These are phyloP conservation scores for Pythium brachiatum DNA, from an alignment of 352 stramenopile species.

Conservation along the genomic window DNA sequence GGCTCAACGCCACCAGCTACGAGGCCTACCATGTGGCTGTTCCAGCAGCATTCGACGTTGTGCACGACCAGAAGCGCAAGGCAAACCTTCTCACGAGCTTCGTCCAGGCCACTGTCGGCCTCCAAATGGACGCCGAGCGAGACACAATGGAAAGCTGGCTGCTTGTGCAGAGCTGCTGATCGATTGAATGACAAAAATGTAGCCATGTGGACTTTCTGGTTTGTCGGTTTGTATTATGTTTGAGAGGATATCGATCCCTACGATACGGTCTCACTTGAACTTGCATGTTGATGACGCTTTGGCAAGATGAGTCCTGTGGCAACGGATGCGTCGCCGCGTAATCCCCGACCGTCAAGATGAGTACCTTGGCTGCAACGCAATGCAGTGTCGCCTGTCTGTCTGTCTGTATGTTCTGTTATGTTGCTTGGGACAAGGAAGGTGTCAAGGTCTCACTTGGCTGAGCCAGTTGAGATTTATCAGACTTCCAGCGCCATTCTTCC, in stretches of 20 bases:
- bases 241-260: neutral
- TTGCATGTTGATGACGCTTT: neutral
- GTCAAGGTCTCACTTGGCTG: neutral
- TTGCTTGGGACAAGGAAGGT: conserved; percentile 5
- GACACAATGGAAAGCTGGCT: conserved; percentile 16
- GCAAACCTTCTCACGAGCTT: conserved; percentile 16
- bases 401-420: conserved; percentile 1
- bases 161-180: no score
- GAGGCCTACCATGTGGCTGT: conserved; percentile 9
- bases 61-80: conserved; percentile 14
- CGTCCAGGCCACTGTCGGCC: conserved; percentile 8
- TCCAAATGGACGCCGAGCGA: conserved; percentile 11
- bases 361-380: neutral
- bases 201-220: neutral
- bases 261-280: conserved; percentile 1
- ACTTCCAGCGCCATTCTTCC: neutral
- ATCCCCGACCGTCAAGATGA: neutral
- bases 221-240: neutral
- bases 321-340: no score
- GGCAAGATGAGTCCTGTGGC: neutral
- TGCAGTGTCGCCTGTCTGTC: no score
- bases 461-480: conserved; percentile 3
- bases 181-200: no score
- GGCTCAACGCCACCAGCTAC: neutral
- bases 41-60: neutral